phyloP scores from a whole-genome alignment of 108 stramenopile species.

The Bacterosira constricta region DNA sequence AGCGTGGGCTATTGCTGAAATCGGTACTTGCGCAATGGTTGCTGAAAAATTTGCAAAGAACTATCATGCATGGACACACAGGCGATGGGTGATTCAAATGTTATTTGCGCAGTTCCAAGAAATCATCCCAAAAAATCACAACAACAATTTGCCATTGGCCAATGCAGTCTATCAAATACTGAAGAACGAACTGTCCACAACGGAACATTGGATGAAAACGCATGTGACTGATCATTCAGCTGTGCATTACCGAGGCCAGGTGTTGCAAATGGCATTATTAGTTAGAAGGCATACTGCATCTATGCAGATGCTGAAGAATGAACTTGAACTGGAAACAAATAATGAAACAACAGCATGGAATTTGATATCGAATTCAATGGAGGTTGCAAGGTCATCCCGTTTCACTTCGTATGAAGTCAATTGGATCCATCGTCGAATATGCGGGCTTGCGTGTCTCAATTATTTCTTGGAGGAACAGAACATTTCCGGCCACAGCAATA shows the following conservation, averaged over 20 bases:
- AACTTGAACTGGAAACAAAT: not conserved
- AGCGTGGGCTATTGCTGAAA: slow-evolving; percentile 24
- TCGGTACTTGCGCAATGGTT: slow-evolving; percentile 26
- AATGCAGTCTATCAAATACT: slow-evolving; percentile 4
- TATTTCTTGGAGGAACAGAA: not conserved
- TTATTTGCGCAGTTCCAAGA: not conserved
- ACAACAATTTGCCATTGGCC: not conserved
- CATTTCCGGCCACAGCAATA: not conserved
- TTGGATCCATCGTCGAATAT: not conserved
- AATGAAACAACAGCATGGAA: not conserved
- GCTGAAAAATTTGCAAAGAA: slow-evolving; percentile 60
- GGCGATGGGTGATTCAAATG: slow-evolving; percentile 19
- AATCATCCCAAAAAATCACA: not conserved
- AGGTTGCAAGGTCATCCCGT: not conserved
- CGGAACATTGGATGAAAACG: slow-evolving; percentile 27
- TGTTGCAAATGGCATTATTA: slow-evolving; percentile 9
- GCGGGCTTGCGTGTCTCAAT: not conserved
- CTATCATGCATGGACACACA: slow-evolving; percentile 65
- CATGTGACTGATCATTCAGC: slow-evolving; percentile 65
- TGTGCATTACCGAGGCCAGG: slow-evolving; percentile 51
- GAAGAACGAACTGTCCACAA: slow-evolving; percentile 27
- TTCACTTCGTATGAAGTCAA: not conserved
- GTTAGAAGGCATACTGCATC: not conserved
- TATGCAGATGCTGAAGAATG: not conserved
- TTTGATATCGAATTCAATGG: not conserved